phyloP scores from a whole-genome alignment of 306 rosid genomes.

The Ochetophila trinervis region DNA sequence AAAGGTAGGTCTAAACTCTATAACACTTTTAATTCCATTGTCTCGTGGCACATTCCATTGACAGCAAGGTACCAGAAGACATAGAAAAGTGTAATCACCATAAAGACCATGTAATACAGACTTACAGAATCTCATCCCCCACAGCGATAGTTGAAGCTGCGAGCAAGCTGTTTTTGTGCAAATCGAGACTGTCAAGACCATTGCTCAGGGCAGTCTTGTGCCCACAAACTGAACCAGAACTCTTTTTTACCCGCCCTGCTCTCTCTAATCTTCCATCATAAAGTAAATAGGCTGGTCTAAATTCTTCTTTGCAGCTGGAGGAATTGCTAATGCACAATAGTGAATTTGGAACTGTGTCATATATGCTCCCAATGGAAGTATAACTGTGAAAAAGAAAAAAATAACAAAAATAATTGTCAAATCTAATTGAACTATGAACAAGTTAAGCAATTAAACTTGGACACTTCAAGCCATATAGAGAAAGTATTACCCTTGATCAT shows the following conservation, averaged over 20 bases:
- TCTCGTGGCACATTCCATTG: background rate
- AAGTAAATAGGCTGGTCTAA: conserved; percentile 87
- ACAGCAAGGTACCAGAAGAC: background rate
- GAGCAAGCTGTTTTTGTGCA: conserved; percentile 54
- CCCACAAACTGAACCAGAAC: conserved; percentile 42
- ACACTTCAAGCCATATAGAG: conserved; percentile 3
- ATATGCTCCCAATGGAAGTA: conserved; percentile 87
- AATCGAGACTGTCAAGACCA: conserved; percentile 45
- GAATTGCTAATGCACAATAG: conserved; percentile 49
- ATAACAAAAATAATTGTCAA: conserved; percentile 8
- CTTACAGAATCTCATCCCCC: conserved; percentile 98
- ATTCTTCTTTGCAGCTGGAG: conserved; percentile 39
- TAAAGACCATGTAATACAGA: conserved; percentile 32
- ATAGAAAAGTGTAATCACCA: conserved; percentile 6
- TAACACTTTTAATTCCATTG: background rate
- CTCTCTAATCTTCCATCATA: conserved; percentile 92
- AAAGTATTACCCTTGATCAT: conserved; percentile 87
- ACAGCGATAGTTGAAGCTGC: conserved; percentile 73
- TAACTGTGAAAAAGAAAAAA: conserved; percentile 52
- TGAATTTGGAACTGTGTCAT: conserved; percentile 87
- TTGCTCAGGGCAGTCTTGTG: conserved; percentile 43
- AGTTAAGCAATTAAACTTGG: background rate
- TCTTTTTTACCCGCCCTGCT: conserved; percentile 82
- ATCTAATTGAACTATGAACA: background rate
- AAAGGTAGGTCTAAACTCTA: conserved; percentile 17